phyloP scores from a whole-genome alignment of 208 protist species.

The Trypanosoma boissoni region DNA sequence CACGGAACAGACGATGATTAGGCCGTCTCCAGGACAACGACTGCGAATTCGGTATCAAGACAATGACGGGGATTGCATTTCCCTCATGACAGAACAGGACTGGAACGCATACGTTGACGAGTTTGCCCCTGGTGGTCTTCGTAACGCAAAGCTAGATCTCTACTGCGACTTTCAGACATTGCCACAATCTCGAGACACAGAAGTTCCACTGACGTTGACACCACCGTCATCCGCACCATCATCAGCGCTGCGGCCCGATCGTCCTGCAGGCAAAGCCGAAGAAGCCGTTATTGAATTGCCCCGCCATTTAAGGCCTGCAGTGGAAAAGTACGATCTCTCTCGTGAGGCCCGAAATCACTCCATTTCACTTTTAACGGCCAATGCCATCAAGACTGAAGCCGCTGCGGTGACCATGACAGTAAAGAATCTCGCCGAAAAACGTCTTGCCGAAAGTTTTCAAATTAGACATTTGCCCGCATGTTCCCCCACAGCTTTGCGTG shows the following conservation, averaged over 20 bases:
- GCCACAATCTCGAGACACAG: slow-evolving; percentile 18
- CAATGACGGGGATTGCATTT: slow-evolving; percentile 78
- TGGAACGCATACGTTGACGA: slow-evolving; percentile 67
- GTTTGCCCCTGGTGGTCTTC: slow-evolving; percentile 22
- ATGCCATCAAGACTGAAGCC: too few relatives aligned
- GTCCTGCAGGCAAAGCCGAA: too few relatives aligned
- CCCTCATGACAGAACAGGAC: slow-evolving; percentile 65
- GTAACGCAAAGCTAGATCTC: slow-evolving; percentile 44
- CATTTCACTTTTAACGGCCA: too few relatives aligned
- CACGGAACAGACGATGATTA: slow-evolving; percentile 27
- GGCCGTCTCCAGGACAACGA: slow-evolving; percentile 20
- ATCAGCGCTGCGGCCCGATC: too few relatives aligned
- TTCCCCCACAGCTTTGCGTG: not conserved
- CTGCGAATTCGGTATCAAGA: slow-evolving; percentile 83
- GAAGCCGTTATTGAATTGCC: too few relatives aligned
- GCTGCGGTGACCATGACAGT: too few relatives aligned
- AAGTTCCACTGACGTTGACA: not conserved
- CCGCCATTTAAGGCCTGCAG: too few relatives aligned
- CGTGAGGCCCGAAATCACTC: too few relatives aligned
- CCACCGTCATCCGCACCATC: not conserved
- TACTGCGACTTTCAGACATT: slow-evolving; percentile 66
- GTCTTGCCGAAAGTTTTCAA: too few relatives aligned
- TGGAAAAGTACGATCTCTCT: too few relatives aligned
- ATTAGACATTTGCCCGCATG: not conserved
- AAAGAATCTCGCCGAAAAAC: too few relatives aligned